Evolutionary conservation across 768 basidiomycete genomes (phyloP).

Genomic region (Lentinula edodes): DNA sequence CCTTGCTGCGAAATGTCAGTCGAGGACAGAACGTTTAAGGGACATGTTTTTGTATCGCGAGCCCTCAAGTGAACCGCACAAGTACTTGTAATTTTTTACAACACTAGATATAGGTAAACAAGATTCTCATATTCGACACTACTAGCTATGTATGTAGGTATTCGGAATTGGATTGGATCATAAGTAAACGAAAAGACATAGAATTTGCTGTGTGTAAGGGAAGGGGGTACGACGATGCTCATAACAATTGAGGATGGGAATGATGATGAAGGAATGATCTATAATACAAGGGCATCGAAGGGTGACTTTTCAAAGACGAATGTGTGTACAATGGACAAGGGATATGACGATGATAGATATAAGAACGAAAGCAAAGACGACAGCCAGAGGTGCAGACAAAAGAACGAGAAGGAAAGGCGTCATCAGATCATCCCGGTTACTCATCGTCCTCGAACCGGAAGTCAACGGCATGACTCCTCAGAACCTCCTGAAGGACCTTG

Average conservation of each 20-base stretch:
- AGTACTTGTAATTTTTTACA: too few species aligned
- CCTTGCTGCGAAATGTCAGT: too few species aligned
- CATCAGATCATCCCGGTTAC: background rate
- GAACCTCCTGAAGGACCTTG: background rate
- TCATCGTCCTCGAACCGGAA: conserved; percentile 5
- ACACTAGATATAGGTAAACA: too few species aligned
- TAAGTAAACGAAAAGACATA: background rate
- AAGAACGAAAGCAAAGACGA: background rate
- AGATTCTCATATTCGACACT: background rate
- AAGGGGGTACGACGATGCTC: conserved; percentile 17
- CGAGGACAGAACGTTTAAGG: background rate
- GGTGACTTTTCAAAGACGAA: background rate
- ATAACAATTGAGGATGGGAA: conserved; percentile 15
- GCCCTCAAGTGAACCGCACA: too few species aligned
- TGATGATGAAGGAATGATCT: background rate
- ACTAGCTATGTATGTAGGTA: background rate
- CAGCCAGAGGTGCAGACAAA: background rate
- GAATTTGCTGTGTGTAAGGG: background rate
- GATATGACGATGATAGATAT: background rate
- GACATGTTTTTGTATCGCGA: too few species aligned
- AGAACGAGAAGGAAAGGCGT: background rate
- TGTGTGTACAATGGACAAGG: background rate
- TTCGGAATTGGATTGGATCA: background rate
- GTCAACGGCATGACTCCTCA: background rate
- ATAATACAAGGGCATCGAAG: conserved; percentile 3